Base-by-base conservation (phyloP, 257 asterid genomes). In the Solanum paucissectum region DNA sequence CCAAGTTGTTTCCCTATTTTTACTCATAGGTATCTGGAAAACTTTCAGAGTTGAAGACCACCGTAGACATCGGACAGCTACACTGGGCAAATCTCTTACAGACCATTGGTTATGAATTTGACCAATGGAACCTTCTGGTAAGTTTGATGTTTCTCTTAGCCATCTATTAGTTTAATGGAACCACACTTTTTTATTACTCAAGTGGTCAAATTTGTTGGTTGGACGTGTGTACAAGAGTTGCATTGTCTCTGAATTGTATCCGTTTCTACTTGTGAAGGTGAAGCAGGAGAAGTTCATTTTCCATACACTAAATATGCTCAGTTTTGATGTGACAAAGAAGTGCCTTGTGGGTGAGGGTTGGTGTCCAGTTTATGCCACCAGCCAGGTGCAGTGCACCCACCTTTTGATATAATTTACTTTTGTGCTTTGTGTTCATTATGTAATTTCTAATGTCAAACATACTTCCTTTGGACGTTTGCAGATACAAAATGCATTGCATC, bases 321-420 rank as follows among this genome's bases (percentile, higher is more conserved):
- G 89, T 82, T 71, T 92, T 87, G 95, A 94, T 86, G 96, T 94
- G 90, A 92, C 94, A 85, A 92, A 91, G 89, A 92, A 92, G 88
- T 93, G 96, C 92, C 93, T 94, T 60, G 95, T 94, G 20, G 95
- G 95, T 83, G 94, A 94, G 90, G 96, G 96, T n/a, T 94, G 96
- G 96, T 92, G 95, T 89, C 96, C 96, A 76, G 91, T 91, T 49
- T 94, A 88, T 87, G 94, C 95, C 11, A 92, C 92, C 88, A 84
- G 86, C 88, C 93, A 92, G 93, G 96, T 94, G 83, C 37, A 25
- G 27, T 46, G 18, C 68, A 29, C 69, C 37, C 36, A 11, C 66
- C 38, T 8, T 62, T 12, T 33, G 49, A 84, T 82, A 69, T 75
- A 37, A 84, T 33, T 23, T 52, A 86, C 85, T 76, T 76, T 87